Percentiles rank a stretch among this genome's conserved stretches.
These are phyloP conservation scores for Rubus idaeus DNA, from an alignment of 306 rosid species.

Conservation along the genomic window DNA sequence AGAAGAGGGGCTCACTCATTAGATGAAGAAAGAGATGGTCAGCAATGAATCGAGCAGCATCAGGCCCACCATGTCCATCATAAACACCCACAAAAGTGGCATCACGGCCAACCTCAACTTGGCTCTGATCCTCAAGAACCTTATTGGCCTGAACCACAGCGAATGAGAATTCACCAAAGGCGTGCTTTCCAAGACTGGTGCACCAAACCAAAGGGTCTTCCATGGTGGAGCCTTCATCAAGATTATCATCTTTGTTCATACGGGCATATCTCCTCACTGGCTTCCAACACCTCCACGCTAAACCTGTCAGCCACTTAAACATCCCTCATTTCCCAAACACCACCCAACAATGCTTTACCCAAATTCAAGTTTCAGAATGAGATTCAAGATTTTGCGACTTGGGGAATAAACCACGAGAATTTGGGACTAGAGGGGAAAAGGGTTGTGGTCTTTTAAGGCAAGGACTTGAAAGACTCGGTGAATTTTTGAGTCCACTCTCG, in stretches of 20 bases:
- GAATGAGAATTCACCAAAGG: slow-evolving; percentile 69
- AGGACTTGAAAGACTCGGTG: neutral
- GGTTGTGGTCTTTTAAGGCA: neutral
- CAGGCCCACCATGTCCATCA: slow-evolving; percentile 90
- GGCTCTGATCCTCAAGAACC: slow-evolving; percentile 74
- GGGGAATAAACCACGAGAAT: neutral
- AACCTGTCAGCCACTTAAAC: slow-evolving; percentile 96
- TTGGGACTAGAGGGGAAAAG: neutral
- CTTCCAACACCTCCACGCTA: slow-evolving; percentile 76
- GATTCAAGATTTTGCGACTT: neutral
- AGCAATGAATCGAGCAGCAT: slow-evolving; percentile 58
- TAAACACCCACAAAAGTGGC: slow-evolving; percentile 81
- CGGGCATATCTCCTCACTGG: slow-evolving; percentile 85
- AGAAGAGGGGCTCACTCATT: slow-evolving; percentile 48
- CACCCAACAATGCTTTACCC: slow-evolving; percentile 23
- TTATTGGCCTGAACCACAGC: slow-evolving; percentile 87
- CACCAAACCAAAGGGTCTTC: slow-evolving; percentile 69
- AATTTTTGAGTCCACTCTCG: slow-evolving; percentile 3
- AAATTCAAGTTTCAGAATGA: no score
- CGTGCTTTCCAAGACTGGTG: slow-evolving; percentile 65
- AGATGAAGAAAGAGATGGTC: slow-evolving; percentile 62
- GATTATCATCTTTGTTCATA: slow-evolving; percentile 67
- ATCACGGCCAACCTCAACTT: slow-evolving; percentile 69
- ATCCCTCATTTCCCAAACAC: slow-evolving; percentile 88
- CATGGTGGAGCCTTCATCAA: slow-evolving; percentile 38